Conservation (phyloP, 75 land plant genomes). For the Selaginella tamariscina region DNA sequence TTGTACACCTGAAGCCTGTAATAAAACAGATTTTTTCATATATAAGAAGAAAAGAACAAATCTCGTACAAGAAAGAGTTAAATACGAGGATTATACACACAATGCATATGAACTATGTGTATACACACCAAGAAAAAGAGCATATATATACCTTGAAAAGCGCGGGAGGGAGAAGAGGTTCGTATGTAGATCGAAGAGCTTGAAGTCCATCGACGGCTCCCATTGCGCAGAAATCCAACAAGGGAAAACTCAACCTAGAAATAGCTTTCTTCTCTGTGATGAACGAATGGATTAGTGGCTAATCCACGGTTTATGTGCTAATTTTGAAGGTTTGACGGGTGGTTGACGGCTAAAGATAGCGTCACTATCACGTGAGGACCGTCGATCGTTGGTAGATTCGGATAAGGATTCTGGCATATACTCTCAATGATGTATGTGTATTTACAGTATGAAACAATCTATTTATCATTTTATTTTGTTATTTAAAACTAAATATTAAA, state of each 20-base stretch:
- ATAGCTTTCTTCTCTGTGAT: too few species aligned
- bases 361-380: background rate
- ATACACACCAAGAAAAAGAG: background rate
- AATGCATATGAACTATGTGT: too few species aligned
- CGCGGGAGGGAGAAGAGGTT: conserved; percentile 67
- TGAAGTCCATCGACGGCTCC: conserved; percentile 49
- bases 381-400: background rate
- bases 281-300: too few species aligned
- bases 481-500: too few species aligned
- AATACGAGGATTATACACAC: too few species aligned
- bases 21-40: background rate
- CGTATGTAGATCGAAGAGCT: conserved; percentile 42
- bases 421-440: too few species aligned
- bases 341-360: background rate
- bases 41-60: background rate
- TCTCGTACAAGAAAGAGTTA: background rate
- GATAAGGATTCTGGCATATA: background rate
- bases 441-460: too few species aligned
- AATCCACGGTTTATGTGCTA: too few species aligned
- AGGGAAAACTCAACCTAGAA: too few species aligned
- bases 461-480: too few species aligned
- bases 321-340: background rate
- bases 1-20: conserved; percentile 66
- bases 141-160: conserved; percentile 67
- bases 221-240: too few species aligned